Conservation (phyloP, 352 stramenopile genomes). For the Phytophthora hybrid region DNA sequence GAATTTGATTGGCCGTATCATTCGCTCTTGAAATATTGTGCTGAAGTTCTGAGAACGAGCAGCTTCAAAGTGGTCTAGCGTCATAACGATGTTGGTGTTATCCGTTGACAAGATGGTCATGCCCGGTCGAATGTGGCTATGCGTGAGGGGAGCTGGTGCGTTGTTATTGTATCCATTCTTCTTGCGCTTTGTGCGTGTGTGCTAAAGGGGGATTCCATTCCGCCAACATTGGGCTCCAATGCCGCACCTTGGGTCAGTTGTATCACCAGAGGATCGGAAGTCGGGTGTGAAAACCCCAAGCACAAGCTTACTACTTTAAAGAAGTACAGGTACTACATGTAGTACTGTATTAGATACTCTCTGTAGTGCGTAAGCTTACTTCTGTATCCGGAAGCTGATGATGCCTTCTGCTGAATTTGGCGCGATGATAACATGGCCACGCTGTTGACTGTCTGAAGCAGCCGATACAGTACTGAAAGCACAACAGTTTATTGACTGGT, state of each 20-base stretch:
- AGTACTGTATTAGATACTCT: too few relatives aligned
- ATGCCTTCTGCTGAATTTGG: too few relatives aligned
- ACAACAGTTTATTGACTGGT: neutral
- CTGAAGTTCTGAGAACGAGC: slow-evolving; percentile 54
- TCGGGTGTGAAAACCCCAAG: neutral
- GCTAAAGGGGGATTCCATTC: neutral
- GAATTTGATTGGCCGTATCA: slow-evolving; percentile 29
- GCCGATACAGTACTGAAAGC: neutral
- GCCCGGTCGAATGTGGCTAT: neutral
- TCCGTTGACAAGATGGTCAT: neutral
- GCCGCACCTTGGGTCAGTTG: too few relatives aligned
- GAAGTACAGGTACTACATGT: too few relatives aligned
- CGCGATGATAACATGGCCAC: neutral
- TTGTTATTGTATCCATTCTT: too few relatives aligned
- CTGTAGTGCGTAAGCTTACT: too few relatives aligned
- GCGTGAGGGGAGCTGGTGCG: too few relatives aligned
- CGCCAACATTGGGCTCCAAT: neutral
- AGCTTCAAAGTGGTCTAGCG: slow-evolving; percentile 10
- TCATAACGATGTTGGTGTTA: neutral
- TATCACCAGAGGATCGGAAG: neutral
- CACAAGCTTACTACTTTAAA: too few relatives aligned
- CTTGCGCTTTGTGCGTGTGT: neutral
- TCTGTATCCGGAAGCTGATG: too few relatives aligned
- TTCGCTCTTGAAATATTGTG: too few relatives aligned
- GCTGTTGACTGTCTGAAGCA: neutral